phyloP scores from a whole-genome alignment of 768 basidiomycete genomes.

The Leccinum rimulosum region DNA sequence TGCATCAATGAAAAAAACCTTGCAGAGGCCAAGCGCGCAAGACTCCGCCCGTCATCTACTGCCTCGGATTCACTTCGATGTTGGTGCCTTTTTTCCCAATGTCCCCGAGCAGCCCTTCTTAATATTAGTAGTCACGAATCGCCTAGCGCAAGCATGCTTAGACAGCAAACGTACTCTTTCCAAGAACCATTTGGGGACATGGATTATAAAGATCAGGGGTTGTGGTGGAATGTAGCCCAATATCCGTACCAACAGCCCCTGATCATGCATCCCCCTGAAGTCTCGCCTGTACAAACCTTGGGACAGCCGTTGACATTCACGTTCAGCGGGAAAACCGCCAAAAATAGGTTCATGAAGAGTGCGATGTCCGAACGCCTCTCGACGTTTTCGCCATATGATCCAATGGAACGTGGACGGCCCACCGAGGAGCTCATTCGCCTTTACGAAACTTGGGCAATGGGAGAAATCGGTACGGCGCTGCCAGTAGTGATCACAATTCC shows the following conservation, averaged over 20 bases:
- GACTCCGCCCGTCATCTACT: background rate
- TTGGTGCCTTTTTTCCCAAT: slow-evolving; percentile 5
- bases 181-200: slow-evolving; percentile 11
- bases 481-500: background rate
- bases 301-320: slow-evolving; percentile 27
- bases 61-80: background rate
- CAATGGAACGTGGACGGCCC: slow-evolving; percentile 28
- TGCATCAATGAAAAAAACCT: background rate
- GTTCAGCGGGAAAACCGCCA: slow-evolving; percentile 30
- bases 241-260: slow-evolving; percentile 14
- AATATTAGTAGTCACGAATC: slow-evolving; percentile 2
- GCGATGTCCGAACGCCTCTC: slow-evolving; percentile 37
- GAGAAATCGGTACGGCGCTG: slow-evolving; percentile 26
- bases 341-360: slow-evolving; percentile 34
- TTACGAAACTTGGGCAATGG: slow-evolving; percentile 34
- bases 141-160: slow-evolving; percentile 15
- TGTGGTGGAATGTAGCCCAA: slow-evolving; percentile 8
- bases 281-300: slow-evolving; percentile 20
- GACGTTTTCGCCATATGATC: slow-evolving; percentile 32
- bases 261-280: slow-evolving; percentile 16
- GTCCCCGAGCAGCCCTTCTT: background rate
- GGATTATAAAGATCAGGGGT: slow-evolving; percentile 20
- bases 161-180: slow-evolving; percentile 3
- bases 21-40: background rate
- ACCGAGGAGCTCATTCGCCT: slow-evolving; percentile 35